Evolutionary conservation across 495 filamentous ascomycete genomes (phyloP).

Genomic region (Penicillium steckii): DNA sequence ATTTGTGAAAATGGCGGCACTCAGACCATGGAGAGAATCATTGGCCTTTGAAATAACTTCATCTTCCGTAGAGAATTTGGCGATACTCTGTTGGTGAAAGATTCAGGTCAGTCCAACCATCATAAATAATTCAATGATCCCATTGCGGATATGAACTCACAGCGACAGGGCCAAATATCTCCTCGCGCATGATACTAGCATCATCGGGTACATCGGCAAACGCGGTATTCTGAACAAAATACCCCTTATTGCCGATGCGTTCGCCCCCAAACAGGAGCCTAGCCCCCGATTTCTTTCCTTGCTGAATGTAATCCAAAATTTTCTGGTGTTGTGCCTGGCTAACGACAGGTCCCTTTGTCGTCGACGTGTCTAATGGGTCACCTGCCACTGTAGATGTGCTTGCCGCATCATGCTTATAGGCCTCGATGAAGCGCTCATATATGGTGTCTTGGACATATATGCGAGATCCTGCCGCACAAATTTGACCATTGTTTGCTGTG

Average conservation of each 20-base stretch:
- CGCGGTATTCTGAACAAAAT: constrained; percentile 49
- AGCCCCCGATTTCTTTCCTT: constrained; percentile 75
- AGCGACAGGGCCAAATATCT: constrained; percentile 52
- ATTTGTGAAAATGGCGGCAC: constrained; percentile 77
- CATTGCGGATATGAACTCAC: constrained; percentile 15
- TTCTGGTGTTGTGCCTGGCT: constrained; percentile 76
- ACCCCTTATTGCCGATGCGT: constrained; percentile 37
- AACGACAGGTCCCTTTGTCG: constrained; percentile 79
- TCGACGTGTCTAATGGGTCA: constrained; percentile 72
- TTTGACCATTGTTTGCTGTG: constrained; percentile 51
- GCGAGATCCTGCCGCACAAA: constrained; percentile 50
- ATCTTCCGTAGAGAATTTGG: constrained; percentile 72
- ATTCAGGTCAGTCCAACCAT: no score
- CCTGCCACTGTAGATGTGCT: constrained; percentile 51
- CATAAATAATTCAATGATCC: no score
- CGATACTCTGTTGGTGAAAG: constrained; percentile 24
- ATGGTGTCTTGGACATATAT: constrained; percentile 56
- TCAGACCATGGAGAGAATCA: constrained; percentile 80
- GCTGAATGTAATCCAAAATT: constrained; percentile 76
- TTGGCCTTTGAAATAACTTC: constrained; percentile 83
- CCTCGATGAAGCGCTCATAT: constrained; percentile 51
- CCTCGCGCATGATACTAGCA: constrained; percentile 43
- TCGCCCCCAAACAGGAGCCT: constrained; percentile 70
- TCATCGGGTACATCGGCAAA: constrained; percentile 42
- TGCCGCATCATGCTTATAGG: constrained; percentile 12